Percentiles rank a stretch among this genome's conserved stretches.
Conservation (phyloP, 371 early-diverging fungal genomes). For the Sanchytrium tribonematis region DNA sequence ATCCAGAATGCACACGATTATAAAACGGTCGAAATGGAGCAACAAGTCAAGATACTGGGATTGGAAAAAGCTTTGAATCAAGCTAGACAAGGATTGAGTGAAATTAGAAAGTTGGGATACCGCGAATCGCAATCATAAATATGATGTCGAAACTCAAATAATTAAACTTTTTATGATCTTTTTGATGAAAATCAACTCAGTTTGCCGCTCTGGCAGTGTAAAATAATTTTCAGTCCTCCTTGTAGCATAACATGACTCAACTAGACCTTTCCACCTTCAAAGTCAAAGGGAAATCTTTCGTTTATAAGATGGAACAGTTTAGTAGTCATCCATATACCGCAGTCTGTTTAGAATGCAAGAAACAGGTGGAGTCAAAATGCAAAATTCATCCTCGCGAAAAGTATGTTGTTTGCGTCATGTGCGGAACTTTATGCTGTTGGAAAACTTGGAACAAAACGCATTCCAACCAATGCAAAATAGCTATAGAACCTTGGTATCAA, state of each 20-base stretch:
- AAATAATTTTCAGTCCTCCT: neutral
- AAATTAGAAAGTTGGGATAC: conserved; percentile 57
- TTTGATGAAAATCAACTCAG: too few species aligned
- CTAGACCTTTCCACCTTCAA: neutral
- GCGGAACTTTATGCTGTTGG: neutral
- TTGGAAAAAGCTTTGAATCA: conserved; percentile 62
- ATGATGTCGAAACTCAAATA: too few species aligned
- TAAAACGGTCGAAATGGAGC: conserved; percentile 84
- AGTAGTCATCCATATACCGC: neutral
- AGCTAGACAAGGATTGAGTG: conserved; percentile 58
- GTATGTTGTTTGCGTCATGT: neutral
- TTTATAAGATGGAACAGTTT: neutral
- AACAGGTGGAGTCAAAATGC: neutral
- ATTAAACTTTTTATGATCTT: too few species aligned
- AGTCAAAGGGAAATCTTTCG: neutral
- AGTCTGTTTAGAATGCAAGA: neutral
- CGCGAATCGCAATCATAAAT: neutral
- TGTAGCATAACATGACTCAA: neutral
- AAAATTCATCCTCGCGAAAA: neutral
- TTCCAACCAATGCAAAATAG: neutral
- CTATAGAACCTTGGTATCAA: neutral
- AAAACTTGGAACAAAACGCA: neutral
- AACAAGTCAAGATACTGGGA: conserved; percentile 78
- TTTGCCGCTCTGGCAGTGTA: too few species aligned
- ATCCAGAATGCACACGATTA: conserved; percentile 24